Conservation (phyloP, 2,329 filamentous ascomycete genomes). For the Zymoseptoria crescenta region DNA sequence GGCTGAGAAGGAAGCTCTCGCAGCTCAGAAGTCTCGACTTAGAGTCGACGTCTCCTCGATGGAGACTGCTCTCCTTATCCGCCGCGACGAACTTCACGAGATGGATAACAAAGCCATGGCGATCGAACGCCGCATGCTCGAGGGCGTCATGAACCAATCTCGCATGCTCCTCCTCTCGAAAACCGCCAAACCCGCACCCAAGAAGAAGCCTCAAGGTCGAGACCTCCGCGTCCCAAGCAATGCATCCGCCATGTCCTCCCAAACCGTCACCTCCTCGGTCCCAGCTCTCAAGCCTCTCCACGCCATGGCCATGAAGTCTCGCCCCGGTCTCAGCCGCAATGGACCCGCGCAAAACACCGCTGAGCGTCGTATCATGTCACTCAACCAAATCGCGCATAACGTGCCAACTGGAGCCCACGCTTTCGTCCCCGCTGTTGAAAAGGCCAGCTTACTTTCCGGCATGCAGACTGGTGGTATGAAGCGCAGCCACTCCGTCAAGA, state of each 20-base stretch:
- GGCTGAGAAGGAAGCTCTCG: constrained; percentile 66
- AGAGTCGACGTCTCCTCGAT: constrained; percentile 82
- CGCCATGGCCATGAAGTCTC: constrained; percentile 44
- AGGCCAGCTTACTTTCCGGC: constrained; percentile 21
- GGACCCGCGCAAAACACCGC: constrained; percentile 31
- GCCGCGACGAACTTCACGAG: constrained; percentile 79
- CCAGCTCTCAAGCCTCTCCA: constrained; percentile 26
- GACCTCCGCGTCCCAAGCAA: constrained; percentile 35
- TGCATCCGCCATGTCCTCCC: constrained; percentile 37
- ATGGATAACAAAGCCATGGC: constrained; percentile 87
- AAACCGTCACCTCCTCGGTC: constrained; percentile 31
- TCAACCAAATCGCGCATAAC: constrained; percentile 83
- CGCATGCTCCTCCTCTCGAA: constrained; percentile 78
- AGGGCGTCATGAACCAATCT: constrained; percentile 94
- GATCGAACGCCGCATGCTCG: constrained; percentile 84
- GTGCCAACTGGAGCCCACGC: constrained; percentile 43
- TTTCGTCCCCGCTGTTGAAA: constrained; percentile 20
- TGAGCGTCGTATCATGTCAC: constrained; percentile 71
- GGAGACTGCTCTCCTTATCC: constrained; percentile 80
- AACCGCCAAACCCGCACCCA: constrained; percentile 35
- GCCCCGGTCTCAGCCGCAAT: constrained; percentile 35
- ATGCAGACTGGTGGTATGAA: constrained; percentile 20
- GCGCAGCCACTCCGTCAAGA: constrained; percentile 33
- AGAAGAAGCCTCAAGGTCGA: constrained; percentile 34
- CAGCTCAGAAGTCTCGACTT: constrained; percentile 69